Evolutionary conservation across 352 stramenopile genomes (phyloP), one percentile per base, ranked within the genome.

Genomic region (Halophytophthora batemanensis): DNA sequence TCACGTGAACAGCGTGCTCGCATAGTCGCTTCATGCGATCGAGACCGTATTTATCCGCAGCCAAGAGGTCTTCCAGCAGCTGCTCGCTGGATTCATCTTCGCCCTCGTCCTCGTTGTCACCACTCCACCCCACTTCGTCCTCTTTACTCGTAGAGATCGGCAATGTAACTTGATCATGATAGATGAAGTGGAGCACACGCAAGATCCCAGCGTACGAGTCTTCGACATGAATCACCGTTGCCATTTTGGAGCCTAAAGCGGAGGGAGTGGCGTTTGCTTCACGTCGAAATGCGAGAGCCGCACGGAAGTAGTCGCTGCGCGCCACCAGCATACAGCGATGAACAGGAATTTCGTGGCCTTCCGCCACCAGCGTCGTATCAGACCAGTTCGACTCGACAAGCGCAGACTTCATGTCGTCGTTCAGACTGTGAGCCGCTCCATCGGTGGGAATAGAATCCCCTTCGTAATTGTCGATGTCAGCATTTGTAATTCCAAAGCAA

Each of bases 51-150:
- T 85, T 87, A 59, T 93, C 71, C 1, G 79, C 79, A 0, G 74
- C 74, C n/a, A 86, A 61, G 8, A 93, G 58, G 21, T 88, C 77
- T 50, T 93, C 75, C n/a, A 93, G 60, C 7, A 90, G 31, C n/a
- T 74, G 53, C 19, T 82, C 69, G 0, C 44, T 62, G 13, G 17
- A 47, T 2, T 69, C 61, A 11, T 45, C 53, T 2, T 60, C 61
- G 6, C 17, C 23, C 0, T 60, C 44, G 14, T 55, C 25, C 6
- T 62, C 37, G 11, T 34, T 18, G 5, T 57, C 31, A 7, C 52
- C 45, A n/a, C 38, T 12, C 11, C 1, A 17, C 34, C 11, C 29
- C 13, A 2, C 33, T 21, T 50, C n/a, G 6, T 50, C 29, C n/a
- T 14, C 17, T 2, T 29, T 50, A 4, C 3, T 41, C 6, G 50